A percentile compares a stretch with the other conserved stretches of the same genome.
Evolutionary conservation across 2,329 filamentous ascomycete species (phyloP).

Genomic region (Diaporthe sp.): DNA sequence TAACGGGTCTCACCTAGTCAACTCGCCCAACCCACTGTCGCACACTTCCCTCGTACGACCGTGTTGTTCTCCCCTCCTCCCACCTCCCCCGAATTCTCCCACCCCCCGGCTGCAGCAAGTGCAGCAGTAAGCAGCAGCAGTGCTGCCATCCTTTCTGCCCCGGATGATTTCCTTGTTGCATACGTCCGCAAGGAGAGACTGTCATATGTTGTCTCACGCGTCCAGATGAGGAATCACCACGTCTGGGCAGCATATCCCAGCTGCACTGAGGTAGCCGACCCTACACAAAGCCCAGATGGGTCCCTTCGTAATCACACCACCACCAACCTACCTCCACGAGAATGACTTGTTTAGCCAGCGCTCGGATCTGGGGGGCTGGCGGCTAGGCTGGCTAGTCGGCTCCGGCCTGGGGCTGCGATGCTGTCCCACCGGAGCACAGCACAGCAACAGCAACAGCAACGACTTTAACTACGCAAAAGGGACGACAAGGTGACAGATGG

Average conservation of each 20-base stretch:
- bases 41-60: slow-evolving; percentile 25
- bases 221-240: slow-evolving; percentile 10
- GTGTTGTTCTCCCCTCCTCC: neutral
- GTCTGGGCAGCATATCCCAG: neutral
- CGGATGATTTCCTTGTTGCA: slow-evolving; percentile 32
- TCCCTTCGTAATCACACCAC: neutral
- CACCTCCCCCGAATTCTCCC: neutral
- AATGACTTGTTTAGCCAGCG: too few relatives aligned
- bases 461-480: neutral
- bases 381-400: neutral
- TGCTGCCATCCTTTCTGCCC: slow-evolving; percentile 5
- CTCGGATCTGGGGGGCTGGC: neutral
- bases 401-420: neutral
- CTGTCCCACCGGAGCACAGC: slow-evolving; percentile 30
- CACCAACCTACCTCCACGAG: neutral
- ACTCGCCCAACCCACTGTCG: slow-evolving; percentile 37
- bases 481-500: slow-evolving; percentile 9
- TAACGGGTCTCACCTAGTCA: slow-evolving; percentile 37
- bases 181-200: slow-evolving; percentile 30
- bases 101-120: neutral
- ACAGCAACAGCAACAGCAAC: neutral
- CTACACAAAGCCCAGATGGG: neutral
- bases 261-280: neutral
- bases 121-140: neutral
- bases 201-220: slow-evolving; percentile 4